These are phyloP conservation scores for Phytophthora ramorum DNA, from an alignment of 352 stramenopile genomes.

Conservation along the genomic window DNA sequence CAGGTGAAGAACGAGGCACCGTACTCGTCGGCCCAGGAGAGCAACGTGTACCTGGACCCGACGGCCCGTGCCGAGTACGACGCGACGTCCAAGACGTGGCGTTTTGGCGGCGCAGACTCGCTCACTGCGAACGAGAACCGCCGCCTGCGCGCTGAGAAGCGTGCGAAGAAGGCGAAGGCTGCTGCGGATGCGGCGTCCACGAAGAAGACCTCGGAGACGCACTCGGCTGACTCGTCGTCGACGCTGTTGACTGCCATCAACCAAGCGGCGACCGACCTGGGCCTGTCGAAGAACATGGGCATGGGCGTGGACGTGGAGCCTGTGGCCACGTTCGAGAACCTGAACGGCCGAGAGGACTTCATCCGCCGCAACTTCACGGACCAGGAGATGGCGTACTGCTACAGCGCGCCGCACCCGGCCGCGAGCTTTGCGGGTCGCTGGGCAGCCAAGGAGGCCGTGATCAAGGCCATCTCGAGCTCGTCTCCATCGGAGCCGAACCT, in stretches of 20 bases:
- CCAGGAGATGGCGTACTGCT: slow-evolving; percentile 88
- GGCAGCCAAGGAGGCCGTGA: slow-evolving; percentile 91
- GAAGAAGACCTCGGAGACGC: slow-evolving; percentile 27
- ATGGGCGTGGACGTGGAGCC: slow-evolving; percentile 88
- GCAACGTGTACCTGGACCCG: slow-evolving; percentile 87
- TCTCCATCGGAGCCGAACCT: slow-evolving; percentile 67
- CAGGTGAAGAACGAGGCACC: slow-evolving; percentile 85
- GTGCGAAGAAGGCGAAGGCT: slow-evolving; percentile 56
- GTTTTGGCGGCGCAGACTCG: slow-evolving; percentile 60
- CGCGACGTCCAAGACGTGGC: slow-evolving; percentile 67
- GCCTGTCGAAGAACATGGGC: slow-evolving; percentile 62
- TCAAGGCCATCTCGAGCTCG: slow-evolving; percentile 91
- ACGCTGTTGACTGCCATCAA: slow-evolving; percentile 65
- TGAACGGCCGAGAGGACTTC: slow-evolving; percentile 82
- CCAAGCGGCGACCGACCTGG: slow-evolving; percentile 55
- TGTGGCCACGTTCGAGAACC: slow-evolving; percentile 83
- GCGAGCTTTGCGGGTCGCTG: slow-evolving; percentile 88
- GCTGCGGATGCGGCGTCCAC: slow-evolving; percentile 25
- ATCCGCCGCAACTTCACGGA: slow-evolving; percentile 91
- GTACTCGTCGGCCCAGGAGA: slow-evolving; percentile 84
- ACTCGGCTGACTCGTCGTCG: slow-evolving; percentile 40
- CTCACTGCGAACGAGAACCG: slow-evolving; percentile 42
- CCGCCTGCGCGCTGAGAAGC: slow-evolving; percentile 45
- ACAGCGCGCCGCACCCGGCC: slow-evolving; percentile 76
- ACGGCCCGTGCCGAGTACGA: slow-evolving; percentile 83